Evolutionary conservation across 495 filamentous ascomycete species (phyloP).

Genomic region (Penicillium cinerascens): DNA sequence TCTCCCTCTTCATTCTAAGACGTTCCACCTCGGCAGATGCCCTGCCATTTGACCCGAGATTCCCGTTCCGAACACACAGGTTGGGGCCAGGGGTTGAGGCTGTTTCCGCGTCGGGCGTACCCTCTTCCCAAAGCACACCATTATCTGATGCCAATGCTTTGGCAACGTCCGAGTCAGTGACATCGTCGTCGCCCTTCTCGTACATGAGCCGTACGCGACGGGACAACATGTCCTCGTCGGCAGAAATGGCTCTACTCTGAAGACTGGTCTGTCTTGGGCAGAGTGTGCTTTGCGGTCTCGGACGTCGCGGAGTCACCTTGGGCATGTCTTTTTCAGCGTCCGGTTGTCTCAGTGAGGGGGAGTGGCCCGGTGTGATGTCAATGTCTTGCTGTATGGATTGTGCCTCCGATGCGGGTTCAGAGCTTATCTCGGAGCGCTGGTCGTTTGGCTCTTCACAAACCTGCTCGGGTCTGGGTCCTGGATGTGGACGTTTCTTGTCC

Average conservation of each 20-base stretch:
- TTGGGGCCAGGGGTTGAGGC: conserved; percentile 27
- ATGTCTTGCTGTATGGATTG: conserved; percentile 4
- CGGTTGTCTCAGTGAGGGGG: conserved; percentile 8
- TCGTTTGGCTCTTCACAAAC: conserved; percentile 2
- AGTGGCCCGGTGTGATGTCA: conserved; percentile 1
- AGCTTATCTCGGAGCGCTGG: not conserved
- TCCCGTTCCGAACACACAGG: conserved; percentile 3
- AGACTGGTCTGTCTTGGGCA: conserved; percentile 34
- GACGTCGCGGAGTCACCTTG: conserved; percentile 41
- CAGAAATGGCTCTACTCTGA: conserved; percentile 49
- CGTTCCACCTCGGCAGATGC: conserved; percentile 26
- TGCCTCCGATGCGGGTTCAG: not conserved
- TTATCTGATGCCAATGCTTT: conserved; percentile 48
- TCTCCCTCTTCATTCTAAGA: conserved; percentile 43
- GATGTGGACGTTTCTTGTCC: conserved; percentile 20
- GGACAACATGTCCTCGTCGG: conserved; percentile 81
- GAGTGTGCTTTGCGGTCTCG: conserved; percentile 29
- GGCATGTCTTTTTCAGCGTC: conserved; percentile 23
- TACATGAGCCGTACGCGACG: conserved; percentile 91
- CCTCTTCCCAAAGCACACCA: conserved; percentile 58
- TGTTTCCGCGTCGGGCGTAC: conserved; percentile 45
- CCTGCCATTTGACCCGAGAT: conserved; percentile 17
- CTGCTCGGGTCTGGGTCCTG: conserved; percentile 18
- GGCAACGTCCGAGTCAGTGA: conserved; percentile 46
- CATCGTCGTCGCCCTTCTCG: conserved; percentile 63